Base-by-base conservation (phyloP, 805 yeast species). In the Hanseniaspora guilliermondii region DNA sequence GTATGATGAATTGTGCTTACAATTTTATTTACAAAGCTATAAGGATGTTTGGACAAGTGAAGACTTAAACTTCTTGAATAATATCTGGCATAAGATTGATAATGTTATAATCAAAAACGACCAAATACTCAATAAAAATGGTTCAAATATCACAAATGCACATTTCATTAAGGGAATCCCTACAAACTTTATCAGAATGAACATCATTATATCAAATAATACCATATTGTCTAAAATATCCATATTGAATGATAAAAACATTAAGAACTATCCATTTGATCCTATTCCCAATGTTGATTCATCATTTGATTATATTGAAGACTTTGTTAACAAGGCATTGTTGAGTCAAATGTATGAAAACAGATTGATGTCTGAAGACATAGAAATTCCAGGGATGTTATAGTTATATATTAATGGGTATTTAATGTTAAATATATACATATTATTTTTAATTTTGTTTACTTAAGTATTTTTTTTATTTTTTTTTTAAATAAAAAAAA, bases 101-200 rank as follows among this genome's bases (percentile, higher is more conserved):
- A 44, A 8, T 21, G 11, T 44, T 4, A 19, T 32, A 5, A 44
- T 32, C 8, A 42, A 42, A 21, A 42, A 42, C 14, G 35, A 42
- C 35, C 25, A 27, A 6, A 8, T 42, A n/a, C 21, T 44, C 25
- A 39, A 47, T 21, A 33, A 40, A 2, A 41, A 22, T 14, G 33
- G 33, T 8, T 49, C 53, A 4, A 56, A 50, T 3, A 17, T 47
- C 1, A 54, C 53, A 2, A 56, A 59, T 50, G 64, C 61, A 3
- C 63, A 64, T 44, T 62, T 62, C 41, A 54, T 60, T 37, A 56
- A 60, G 30, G 61, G 60, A 19, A 70, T 83, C 0, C 88, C 91
- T 1, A 62, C 68, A 4, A 84, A 83, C 61, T 70, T 85, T 56
- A 60, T 84, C 12, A 72, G 95, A 55, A 83, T 83, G 65, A 82